Percentiles rank a stretch among this genome's conserved stretches.
Conservation (phyloP, 495 filamentous ascomycete genomes). For the Penicillium silybi region DNA sequence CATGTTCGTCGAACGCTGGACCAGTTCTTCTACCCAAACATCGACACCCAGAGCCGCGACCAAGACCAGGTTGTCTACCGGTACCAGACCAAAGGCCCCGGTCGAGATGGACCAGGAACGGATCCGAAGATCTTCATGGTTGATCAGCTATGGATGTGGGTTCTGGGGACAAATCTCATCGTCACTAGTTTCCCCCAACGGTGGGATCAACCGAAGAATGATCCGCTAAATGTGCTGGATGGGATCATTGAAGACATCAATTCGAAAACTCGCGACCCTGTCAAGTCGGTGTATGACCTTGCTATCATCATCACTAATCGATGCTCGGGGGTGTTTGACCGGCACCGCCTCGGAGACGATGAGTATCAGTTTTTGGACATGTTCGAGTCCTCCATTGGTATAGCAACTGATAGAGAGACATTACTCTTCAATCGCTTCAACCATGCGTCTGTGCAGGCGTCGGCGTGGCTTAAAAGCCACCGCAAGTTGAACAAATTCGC, state of each 20-base stretch:
- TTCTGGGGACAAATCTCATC: conserved; percentile 60
- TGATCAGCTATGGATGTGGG: conserved; percentile 71
- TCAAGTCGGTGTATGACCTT: conserved; percentile 61
- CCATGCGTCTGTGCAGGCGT: conserved; percentile 55
- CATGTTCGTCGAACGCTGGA: conserved; percentile 67
- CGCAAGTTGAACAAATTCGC: conserved; percentile 46
- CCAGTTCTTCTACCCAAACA: conserved; percentile 69
- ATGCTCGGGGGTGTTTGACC: conserved; percentile 63
- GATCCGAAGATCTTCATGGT: conserved; percentile 73
- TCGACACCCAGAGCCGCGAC: conserved; percentile 63
- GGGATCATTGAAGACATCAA: conserved; percentile 67
- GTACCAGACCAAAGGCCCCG: conserved; percentile 45
- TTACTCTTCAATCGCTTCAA: conserved; percentile 63
- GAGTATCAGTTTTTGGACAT: conserved; percentile 69
- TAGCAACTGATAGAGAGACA: conserved; percentile 60
- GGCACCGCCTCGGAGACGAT: conserved; percentile 58
- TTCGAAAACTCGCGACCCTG: conserved; percentile 60
- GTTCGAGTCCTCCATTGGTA: conserved; percentile 65
- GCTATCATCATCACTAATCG: conserved; percentile 61
- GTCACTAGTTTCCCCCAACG: conserved; percentile 66
- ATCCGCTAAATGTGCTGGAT: conserved; percentile 60
- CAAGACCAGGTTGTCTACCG: conserved; percentile 68
- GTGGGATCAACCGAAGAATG: conserved; percentile 68
- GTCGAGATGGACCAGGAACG: conserved; percentile 26
- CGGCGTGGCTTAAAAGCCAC: conserved; percentile 58